Conservation (phyloP, 192 early-diverging fungal genomes). For the Coemansia sp. region DNA sequence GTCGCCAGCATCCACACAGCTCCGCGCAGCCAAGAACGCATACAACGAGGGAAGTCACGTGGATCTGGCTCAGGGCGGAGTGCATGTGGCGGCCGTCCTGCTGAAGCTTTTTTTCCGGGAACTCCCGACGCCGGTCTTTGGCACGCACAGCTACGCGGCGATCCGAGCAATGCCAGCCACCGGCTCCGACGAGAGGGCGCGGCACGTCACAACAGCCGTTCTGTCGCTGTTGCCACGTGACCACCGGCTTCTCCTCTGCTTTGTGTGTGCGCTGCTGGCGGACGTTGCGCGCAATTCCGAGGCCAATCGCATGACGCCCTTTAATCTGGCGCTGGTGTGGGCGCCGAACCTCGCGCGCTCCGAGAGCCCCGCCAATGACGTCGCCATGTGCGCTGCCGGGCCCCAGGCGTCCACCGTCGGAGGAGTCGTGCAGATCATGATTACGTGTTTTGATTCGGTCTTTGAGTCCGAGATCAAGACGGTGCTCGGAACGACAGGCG, state of each 20-base stretch:
- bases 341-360: slow-evolving; percentile 76
- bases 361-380: slow-evolving; percentile 36
- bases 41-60: slow-evolving; percentile 48
- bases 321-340: slow-evolving; percentile 83
- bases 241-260: slow-evolving; percentile 27
- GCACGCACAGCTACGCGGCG: slow-evolving; percentile 52
- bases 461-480: slow-evolving; percentile 35
- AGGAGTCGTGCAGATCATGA: slow-evolving; percentile 32
- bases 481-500: too few species aligned
- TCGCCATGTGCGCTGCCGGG: slow-evolving; percentile 38
- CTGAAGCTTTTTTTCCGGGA: slow-evolving; percentile 83
- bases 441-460: slow-evolving; percentile 26
- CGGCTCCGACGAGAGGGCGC: slow-evolving; percentile 9
- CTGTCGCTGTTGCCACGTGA: slow-evolving; percentile 32
- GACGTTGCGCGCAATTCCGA: slow-evolving; percentile 62
- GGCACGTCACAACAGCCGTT: slow-evolving; percentile 32
- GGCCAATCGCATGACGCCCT: slow-evolving; percentile 74
- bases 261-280: slow-evolving; percentile 54
- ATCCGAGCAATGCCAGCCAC: slow-evolving; percentile 45
- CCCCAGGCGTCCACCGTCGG: slow-evolving; percentile 26
- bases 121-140: slow-evolving; percentile 69
- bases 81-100: slow-evolving; percentile 77
- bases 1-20: slow-evolving; percentile 66
- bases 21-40: slow-evolving; percentile 54
- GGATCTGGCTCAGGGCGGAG: slow-evolving; percentile 60